These are phyloP conservation scores for Ascochyta lentis DNA, from an alignment of 2,329 filamentous ascomycete genomes.

Conservation along the genomic window DNA sequence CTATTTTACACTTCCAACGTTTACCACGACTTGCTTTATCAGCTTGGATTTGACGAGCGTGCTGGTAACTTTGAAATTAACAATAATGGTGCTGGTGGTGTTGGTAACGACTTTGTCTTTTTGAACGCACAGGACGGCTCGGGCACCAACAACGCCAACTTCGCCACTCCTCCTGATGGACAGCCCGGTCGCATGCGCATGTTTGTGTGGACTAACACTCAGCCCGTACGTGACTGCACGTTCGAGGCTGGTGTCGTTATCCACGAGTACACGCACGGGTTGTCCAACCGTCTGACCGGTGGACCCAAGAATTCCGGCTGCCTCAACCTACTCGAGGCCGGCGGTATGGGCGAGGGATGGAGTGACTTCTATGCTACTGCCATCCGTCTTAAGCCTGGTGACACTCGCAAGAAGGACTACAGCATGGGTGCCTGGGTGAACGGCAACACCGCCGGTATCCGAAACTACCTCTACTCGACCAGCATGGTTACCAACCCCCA, in stretches of 20 bases:
- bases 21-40: constrained; percentile 66
- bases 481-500: constrained; percentile 58
- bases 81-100: constrained; percentile 62
- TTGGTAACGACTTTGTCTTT: constrained; percentile 61
- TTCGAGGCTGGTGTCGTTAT: constrained; percentile 68
- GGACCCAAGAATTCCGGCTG: constrained; percentile 62
- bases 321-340: constrained; percentile 56
- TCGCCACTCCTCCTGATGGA: constrained; percentile 56
- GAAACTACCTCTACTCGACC: constrained; percentile 61
- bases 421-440: constrained; percentile 60
- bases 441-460: constrained; percentile 55
- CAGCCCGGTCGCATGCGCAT: constrained; percentile 62
- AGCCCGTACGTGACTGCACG: constrained; percentile 59
- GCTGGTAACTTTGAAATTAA: constrained; percentile 67
- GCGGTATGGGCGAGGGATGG: constrained; percentile 67
- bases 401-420: constrained; percentile 57
- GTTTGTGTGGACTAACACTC: constrained; percentile 62
- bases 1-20: constrained; percentile 67
- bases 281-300: constrained; percentile 66
- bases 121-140: constrained; percentile 64
- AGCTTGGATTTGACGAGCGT: constrained; percentile 63
- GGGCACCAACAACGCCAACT: constrained; percentile 65
- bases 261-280: constrained; percentile 55
- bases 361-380: constrained; percentile 63
- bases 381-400: constrained; percentile 55